A percentile compares a stretch with the other conserved stretches of the same genome.
Evolutionary conservation across 2,329 filamentous ascomycete species (phyloP).

Genomic region (Aciculosporium take): DNA sequence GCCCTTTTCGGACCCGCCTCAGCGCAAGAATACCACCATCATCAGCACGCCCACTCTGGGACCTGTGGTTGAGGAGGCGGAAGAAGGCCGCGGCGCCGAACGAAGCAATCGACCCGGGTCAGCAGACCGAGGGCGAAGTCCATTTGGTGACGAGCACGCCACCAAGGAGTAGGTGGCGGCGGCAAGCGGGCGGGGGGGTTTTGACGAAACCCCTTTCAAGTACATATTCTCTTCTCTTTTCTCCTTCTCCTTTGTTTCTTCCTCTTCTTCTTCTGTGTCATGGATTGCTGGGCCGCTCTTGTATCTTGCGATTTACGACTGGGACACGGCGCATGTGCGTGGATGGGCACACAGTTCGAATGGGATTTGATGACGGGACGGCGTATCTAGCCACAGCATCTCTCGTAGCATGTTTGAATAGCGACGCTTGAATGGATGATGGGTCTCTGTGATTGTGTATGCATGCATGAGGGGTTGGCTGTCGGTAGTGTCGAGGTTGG

Average conservation of each 20-base stretch:
- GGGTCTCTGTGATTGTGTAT: too few species aligned
- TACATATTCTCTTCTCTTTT: conserved; percentile 2
- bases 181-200: background rate
- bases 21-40: conserved; percentile 18
- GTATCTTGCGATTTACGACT: conserved; percentile 4
- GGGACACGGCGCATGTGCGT: conserved; percentile 3
- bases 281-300: too few species aligned
- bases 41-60: conserved; percentile 33
- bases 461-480: too few species aligned
- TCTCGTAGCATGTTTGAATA: conserved; percentile 2
- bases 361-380: conserved; percentile 2
- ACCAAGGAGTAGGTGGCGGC: conserved; percentile 28
- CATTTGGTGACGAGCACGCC: conserved; percentile 45
- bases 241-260: background rate
- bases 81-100: conserved; percentile 23
- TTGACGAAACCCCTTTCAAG: background rate
- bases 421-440: background rate
- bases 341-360: background rate
- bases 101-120: conserved; percentile 13
- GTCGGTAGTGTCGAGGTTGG: background rate
- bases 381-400: conserved; percentile 3
- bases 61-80: conserved; percentile 38
- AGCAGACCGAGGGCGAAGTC: conserved; percentile 26
- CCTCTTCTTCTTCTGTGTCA: background rate
- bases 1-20: conserved; percentile 44